Evolutionary conservation across 805 yeast genomes (phyloP).

Genomic region (Suhomyces tanzawaensis): DNA sequence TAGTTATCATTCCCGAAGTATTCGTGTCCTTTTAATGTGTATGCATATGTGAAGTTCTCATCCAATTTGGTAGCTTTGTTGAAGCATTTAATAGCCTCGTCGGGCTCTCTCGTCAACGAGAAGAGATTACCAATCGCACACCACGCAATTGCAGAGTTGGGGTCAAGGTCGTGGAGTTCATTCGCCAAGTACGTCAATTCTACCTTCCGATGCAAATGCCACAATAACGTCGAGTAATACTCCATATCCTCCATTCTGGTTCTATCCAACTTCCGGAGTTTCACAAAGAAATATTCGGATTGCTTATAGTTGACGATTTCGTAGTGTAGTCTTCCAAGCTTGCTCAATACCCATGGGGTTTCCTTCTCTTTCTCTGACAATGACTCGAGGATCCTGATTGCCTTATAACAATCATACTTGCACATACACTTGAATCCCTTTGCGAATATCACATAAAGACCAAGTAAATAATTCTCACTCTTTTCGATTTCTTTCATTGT

Average conservation of each 20-base stretch:
- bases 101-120: slow-evolving; percentile 79
- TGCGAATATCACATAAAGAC: slow-evolving; percentile 54
- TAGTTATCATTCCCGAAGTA: slow-evolving; percentile 82
- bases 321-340: slow-evolving; percentile 77
- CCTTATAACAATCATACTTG: slow-evolving; percentile 74
- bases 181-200: slow-evolving; percentile 80
- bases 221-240: slow-evolving; percentile 79
- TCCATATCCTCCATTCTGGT: slow-evolving; percentile 88
- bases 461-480: slow-evolving; percentile 43
- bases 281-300: slow-evolving; percentile 60
- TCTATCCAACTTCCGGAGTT: slow-evolving; percentile 66
- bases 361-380: slow-evolving; percentile 61
- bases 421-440: slow-evolving; percentile 59
- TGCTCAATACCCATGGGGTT: slow-evolving; percentile 84
- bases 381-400: slow-evolving; percentile 63
- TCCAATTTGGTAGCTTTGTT: slow-evolving; percentile 70
- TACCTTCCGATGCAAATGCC: slow-evolving; percentile 86
- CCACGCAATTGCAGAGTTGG: slow-evolving; percentile 83
- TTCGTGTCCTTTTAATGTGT: slow-evolving; percentile 93
- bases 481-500: slow-evolving; percentile 25
- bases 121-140: slow-evolving; percentile 86
- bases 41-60: slow-evolving; percentile 77
- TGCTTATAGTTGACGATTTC: slow-evolving; percentile 85
- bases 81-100: slow-evolving; percentile 86
- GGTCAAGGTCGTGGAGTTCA: slow-evolving; percentile 67